Base-by-base conservation (phyloP, 345 rosid genomes). In the Citrus australasica region DNA sequence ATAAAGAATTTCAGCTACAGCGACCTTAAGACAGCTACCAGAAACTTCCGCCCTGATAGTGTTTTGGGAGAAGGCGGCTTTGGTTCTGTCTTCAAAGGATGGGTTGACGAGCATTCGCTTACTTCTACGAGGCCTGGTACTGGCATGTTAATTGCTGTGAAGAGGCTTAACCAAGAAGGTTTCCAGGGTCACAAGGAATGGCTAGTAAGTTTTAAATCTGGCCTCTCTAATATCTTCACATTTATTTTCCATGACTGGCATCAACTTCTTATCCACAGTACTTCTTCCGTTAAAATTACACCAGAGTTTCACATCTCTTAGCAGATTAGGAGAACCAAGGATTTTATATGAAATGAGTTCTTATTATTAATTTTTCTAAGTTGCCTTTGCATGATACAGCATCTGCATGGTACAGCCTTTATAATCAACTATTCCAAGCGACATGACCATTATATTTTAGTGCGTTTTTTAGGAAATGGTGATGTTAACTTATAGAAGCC, bases 1-100 rank as follows among this genome's bases (percentile, higher is more conserved):
- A 81, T 97, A 58, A 97, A 93, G 87, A 91, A 76, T 82, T 92
- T 97, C 81, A 85, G 68, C 78, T 94, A 87, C 81, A 79, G 83
- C 70, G 94, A 97, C 79, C 94, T 97, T 2, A 92, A 79, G 81
- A 84, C 82, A 25, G 94, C 96, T 38, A 93, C 99, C 0, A 88
- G 97, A 76, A 97, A 93, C 83, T 97, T 97, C 83, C 85, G 99
- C 51, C 93, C 98, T 1, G 99, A 97, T 79, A 93, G 98, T 81
- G 97, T 97, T 56, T 74, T 94, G 30, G 98, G 98, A 17, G 98
- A 94, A 89, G 98, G 98, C 76, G 99, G 99, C 6, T 97, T 94
- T 71, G 99, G 99, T 78, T 89, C 95, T 56, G 98, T 97, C 40
- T 97, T 94, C 76, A 97, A 94, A 83, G 99, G 98, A 24, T 97